phyloP scores from a whole-genome alignment of 192 early-diverging fungal genomes.

The Gamsiella multidivaricata region DNA sequence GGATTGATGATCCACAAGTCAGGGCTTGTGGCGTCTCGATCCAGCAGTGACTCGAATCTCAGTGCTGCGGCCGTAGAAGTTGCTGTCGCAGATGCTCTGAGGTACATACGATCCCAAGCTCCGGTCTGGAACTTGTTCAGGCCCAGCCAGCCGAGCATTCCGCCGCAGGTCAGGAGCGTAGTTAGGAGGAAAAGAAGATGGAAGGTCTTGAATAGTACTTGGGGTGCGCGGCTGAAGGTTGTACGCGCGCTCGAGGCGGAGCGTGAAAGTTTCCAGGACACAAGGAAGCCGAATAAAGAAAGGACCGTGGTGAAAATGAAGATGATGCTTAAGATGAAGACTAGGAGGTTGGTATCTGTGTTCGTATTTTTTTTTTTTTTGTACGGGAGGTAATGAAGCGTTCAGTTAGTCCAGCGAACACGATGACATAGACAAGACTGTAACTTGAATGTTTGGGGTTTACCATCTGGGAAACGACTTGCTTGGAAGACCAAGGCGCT shows the following conservation, averaged over 20 bases:
- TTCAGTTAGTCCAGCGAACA: background rate
- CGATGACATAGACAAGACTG: background rate
- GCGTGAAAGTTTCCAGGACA: background rate
- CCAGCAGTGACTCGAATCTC: slow-evolving; percentile 23
- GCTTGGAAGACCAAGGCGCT: slow-evolving; percentile 32
- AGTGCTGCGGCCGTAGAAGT: background rate
- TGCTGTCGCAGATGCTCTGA: background rate
- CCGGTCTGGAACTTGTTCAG: slow-evolving; percentile 34
- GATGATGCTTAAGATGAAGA: slow-evolving; percentile 13
- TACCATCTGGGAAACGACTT: slow-evolving; percentile 29
- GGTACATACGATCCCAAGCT: slow-evolving; percentile 12
- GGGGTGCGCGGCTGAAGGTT: background rate
- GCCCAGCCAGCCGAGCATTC: slow-evolving; percentile 28
- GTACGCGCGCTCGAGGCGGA: background rate
- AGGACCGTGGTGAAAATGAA: background rate
- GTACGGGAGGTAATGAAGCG: background rate
- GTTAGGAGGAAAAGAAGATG: slow-evolving; percentile 3
- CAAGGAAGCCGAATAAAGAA: slow-evolving; percentile 10
- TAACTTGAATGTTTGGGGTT: background rate
- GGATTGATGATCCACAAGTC: slow-evolving; percentile 22
- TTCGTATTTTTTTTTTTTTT: background rate
- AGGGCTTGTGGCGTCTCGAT: background rate
- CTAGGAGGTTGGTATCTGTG: slow-evolving; percentile 2
- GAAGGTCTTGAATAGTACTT: slow-evolving; percentile 9
- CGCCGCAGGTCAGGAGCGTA: background rate